phyloP scores from a whole-genome alignment of 2,329 filamentous ascomycete genomes.

The Fusarium tuaranense region DNA sequence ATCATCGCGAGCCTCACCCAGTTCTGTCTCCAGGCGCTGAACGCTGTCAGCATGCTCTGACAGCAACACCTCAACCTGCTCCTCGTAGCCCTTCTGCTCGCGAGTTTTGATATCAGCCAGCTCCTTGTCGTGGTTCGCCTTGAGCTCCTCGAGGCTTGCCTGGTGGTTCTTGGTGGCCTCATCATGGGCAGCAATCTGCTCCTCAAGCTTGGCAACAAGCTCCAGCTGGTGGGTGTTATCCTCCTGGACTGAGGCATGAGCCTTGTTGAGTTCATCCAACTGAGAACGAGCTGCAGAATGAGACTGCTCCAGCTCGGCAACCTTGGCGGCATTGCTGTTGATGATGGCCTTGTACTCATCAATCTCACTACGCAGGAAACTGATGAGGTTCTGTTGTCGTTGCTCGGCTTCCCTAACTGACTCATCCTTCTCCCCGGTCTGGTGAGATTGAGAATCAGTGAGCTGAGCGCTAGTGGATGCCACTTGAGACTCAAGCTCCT shows the following conservation, averaged over 20 bases:
- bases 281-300: conserved; percentile 75
- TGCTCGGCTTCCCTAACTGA: conserved; percentile 59
- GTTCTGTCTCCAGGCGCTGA: conserved; percentile 69
- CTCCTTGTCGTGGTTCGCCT: conserved; percentile 62
- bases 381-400: conserved; percentile 70
- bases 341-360: conserved; percentile 84
- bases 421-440: conserved; percentile 53
- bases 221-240: conserved; percentile 60
- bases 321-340: conserved; percentile 73
- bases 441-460: conserved; percentile 55
- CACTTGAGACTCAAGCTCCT: conserved; percentile 75
- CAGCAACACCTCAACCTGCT: conserved; percentile 69
- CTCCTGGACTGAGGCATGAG: conserved; percentile 63
- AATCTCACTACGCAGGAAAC: conserved; percentile 77
- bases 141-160: conserved; percentile 62
- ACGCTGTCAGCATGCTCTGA: conserved; percentile 69
- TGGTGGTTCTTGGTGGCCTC: conserved; percentile 67
- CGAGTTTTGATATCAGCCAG: conserved; percentile 60
- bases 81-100: conserved; percentile 68
- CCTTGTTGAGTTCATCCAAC: conserved; percentile 73
- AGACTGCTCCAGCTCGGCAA: conserved; percentile 79
- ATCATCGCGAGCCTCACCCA: conserved; percentile 74
- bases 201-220: conserved; percentile 65
- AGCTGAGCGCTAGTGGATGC: conserved; percentile 65
- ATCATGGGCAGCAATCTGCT: conserved; percentile 71